Conservation (phyloP, 2,329 filamentous ascomycete genomes). For the Aspergillus sergii region DNA sequence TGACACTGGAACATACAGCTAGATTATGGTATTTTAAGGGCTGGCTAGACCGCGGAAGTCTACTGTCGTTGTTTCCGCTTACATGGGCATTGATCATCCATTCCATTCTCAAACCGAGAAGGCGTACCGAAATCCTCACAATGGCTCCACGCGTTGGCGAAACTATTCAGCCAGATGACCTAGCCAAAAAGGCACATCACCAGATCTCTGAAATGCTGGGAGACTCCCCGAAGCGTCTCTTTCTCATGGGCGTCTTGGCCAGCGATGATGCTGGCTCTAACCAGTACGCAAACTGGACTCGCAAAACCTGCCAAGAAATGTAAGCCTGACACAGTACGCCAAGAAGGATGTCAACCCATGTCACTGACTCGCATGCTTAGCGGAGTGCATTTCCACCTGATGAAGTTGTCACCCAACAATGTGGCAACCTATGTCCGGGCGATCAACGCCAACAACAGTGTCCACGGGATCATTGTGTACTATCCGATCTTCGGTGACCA, state of each 20-base stretch:
- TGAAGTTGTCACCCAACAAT: background rate
- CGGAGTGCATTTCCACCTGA: background rate
- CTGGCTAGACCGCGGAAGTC: background rate
- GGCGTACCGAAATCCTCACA: no score
- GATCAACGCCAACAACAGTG: background rate
- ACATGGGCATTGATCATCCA: background rate
- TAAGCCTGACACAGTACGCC: background rate
- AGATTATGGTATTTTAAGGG: background rate
- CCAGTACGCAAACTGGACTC: constrained; percentile 3
- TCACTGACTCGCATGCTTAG: background rate
- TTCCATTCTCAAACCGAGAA: background rate
- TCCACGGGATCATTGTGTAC: background rate
- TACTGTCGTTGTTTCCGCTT: background rate
- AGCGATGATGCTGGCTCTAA: background rate
- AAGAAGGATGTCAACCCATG: background rate
- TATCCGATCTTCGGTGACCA: background rate
- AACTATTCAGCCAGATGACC: background rate
- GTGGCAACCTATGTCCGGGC: constrained; percentile 1
- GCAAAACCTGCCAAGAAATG: background rate
- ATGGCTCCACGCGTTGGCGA: constrained; percentile 1
- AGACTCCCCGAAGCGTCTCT: background rate
- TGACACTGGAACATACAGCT: background rate
- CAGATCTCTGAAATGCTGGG: background rate
- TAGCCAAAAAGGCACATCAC: background rate
- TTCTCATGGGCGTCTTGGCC: background rate